Percentiles rank a stretch among this genome's conserved stretches.
phyloP scores from a whole-genome alignment of 805 yeast species.

The Sugiyamaella marilandica region DNA sequence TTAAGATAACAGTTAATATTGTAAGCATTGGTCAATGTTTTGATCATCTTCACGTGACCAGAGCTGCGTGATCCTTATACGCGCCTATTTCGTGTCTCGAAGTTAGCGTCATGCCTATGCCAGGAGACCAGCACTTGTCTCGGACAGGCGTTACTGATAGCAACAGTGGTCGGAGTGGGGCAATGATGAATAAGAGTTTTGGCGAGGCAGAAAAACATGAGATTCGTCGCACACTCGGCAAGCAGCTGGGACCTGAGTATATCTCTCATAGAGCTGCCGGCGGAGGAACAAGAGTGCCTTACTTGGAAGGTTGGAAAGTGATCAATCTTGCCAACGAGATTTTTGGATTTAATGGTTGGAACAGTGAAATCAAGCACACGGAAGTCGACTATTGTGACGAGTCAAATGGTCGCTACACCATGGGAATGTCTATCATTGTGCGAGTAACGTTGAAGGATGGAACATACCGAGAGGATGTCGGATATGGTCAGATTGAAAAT shows the following conservation, averaged over 20 bases:
- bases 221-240: conserved; percentile 20
- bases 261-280: conserved; percentile 55
- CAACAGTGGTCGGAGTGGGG: not conserved
- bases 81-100: not conserved
- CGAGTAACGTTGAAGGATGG: conserved; percentile 76
- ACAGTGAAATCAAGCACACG: conserved; percentile 52
- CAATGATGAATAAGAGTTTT: not conserved
- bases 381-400: conserved; percentile 48
- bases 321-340: conserved; percentile 67
- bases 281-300: conserved; percentile 48
- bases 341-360: conserved; percentile 79
- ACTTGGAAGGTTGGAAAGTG: conserved; percentile 72
- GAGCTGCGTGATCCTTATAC: not conserved
- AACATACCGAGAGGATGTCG: conserved; percentile 71
- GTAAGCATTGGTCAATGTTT: too few relatives aligned
- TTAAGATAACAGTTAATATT: too few relatives aligned
- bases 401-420: conserved; percentile 14
- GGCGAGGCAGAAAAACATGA: conserved; percentile 6
- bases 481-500: conserved; percentile 67
- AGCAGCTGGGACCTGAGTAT: conserved; percentile 34
- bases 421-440: conserved; percentile 39
- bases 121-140: not conserved
- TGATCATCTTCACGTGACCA: too few relatives aligned
- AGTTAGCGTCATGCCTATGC: not conserved
- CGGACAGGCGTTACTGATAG: not conserved